Base-by-base conservation (phyloP, 176 grass and related monocot species). In the Aegilops speltoides region DNA sequence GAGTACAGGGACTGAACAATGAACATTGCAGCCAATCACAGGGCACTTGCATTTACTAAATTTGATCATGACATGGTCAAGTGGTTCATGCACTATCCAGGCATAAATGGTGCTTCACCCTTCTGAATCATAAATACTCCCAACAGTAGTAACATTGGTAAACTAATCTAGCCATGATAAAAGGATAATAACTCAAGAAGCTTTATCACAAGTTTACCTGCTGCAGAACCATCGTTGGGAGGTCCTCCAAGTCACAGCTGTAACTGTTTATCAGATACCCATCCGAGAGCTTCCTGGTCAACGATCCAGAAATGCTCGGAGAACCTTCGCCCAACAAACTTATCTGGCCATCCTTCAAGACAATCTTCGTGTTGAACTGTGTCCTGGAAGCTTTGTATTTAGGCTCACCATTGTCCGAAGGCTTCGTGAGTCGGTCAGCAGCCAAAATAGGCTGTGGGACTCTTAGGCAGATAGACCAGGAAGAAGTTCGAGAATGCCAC, bases 401-500 rank as follows among this genome's bases (percentile, higher is more conserved):
- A 4, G 45, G 57, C 57, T 91, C 73, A 8, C 84, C 78, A 83
- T 70, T 83, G 19, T 91, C 87, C 85, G 89, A 82, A 87, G 87
- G 73, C 50, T 90, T 89, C 2, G 23, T 74, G 32, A 37, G 33
- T 32, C 37, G 72, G 83, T 84, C 84, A 82, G 88, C 36, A 20
- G 88, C 85, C 68, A 95, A 76, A 37, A 90, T 84, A 77, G 86
- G 82, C 79, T 88, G 88, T 1, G 96, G 96, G 69, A 98, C 82
- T 92, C 91, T 98, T 76, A 98, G 89, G 73, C 76, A 92, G 46
- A 98, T 81, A 86, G 89, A 92, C 96, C 92, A 98, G 61, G 96
- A 98, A 75, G 96, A 98, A 29, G 89, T 94, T 68, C 93, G 82
- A 81, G 96, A 98, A 91, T 98, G 96, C 93, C 93, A 93, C 17